phyloP scores from a whole-genome alignment of 2,329 filamentous ascomycete species.

The Phaeosphaeriaceae sp. region DNA sequence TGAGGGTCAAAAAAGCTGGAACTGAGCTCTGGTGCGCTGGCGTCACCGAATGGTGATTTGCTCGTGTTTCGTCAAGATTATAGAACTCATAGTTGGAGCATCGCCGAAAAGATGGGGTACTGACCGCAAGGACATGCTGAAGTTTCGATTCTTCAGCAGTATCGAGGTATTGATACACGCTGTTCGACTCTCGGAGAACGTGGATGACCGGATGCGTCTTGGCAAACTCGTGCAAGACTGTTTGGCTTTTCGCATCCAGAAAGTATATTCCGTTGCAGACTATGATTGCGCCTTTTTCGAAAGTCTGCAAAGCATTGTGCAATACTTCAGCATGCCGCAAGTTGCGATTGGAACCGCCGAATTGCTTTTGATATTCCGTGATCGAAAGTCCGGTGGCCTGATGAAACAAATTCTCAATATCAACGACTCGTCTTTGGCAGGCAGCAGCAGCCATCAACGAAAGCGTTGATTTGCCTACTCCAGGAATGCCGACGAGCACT shows the following conservation, averaged over 20 bases:
- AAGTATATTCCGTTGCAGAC: slow-evolving; percentile 71
- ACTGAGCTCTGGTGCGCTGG: slow-evolving; percentile 45
- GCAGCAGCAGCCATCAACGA: slow-evolving; percentile 76
- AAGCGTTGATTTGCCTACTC: slow-evolving; percentile 76
- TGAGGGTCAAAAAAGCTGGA: slow-evolving; percentile 70
- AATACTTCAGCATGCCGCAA: slow-evolving; percentile 68
- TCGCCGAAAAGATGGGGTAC: slow-evolving; percentile 65
- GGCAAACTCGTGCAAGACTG: slow-evolving; percentile 67
- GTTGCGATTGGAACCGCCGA: slow-evolving; percentile 69
- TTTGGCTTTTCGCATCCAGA: slow-evolving; percentile 68
- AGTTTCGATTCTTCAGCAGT: slow-evolving; percentile 62
- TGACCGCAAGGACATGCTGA: slow-evolving; percentile 63
- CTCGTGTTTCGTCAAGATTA: slow-evolving; percentile 68
- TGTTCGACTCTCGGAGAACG: slow-evolving; percentile 68
- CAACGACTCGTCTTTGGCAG: slow-evolving; percentile 71
- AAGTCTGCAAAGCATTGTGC: slow-evolving; percentile 64
- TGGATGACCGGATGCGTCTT: slow-evolving; percentile 75
- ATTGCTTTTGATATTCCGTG: slow-evolving; percentile 66
- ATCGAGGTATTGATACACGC: slow-evolving; percentile 68
- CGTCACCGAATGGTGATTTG: slow-evolving; percentile 24
- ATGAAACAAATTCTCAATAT: slow-evolving; percentile 72
- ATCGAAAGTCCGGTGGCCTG: slow-evolving; percentile 68
- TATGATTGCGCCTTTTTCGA: slow-evolving; percentile 69
- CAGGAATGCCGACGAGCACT: slow-evolving; percentile 75
- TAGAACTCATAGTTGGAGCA: slow-evolving; percentile 80